Evolutionary conservation across 2,329 filamentous ascomycete genomes (phyloP), one percentile per base, ranked within the genome.

Genomic region (Phialophora verrucosa): DNA sequence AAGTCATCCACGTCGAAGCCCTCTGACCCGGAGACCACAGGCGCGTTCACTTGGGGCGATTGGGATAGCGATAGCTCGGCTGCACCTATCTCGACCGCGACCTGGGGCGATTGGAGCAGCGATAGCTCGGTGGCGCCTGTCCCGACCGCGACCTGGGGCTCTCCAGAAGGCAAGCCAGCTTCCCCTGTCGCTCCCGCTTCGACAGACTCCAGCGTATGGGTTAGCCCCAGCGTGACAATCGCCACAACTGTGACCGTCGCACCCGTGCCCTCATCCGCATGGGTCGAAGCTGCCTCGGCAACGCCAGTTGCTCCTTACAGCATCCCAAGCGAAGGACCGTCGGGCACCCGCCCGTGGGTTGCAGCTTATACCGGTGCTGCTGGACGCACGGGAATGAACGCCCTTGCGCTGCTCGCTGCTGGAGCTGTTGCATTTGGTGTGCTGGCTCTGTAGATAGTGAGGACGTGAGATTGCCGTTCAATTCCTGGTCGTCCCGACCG

Each of bases 341-440:
- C 56, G 6, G 44, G 56, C 60, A 66, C 64, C 23, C 31, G 47
- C n/a, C 35, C 63, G 1, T 63, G 51, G 57, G 61, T 64, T 8
- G 67, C 68, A 3, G 64, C 62, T 14, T 70, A 63, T 53, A 70
- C 65, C n/a, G 68, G 68, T 12, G 65, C 63, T 29, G 68, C 68
- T 4, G 60, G 59, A 31, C 60, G 60, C n/a, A 62, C n/a, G 31
- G 53, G 50, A 27, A 27, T 63, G 51, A 66, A 61, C 44, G 53
- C 8, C 11, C 5, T 64, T 27, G 62, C 62, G 14, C 32, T 70
- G 29, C 12, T 61, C 25, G 59, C 54, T 51, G 61, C 63, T 12
- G 61, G 57, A 32, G 65, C 51, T 2, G 42, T 65, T 44, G 65
- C 51, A 10, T 12, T 70, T 44, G 67, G 47, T 59, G 44, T 53